Conservation (phyloP, 2,329 filamentous ascomycete species). For the Paracorniculantispora psalliotae region DNA sequence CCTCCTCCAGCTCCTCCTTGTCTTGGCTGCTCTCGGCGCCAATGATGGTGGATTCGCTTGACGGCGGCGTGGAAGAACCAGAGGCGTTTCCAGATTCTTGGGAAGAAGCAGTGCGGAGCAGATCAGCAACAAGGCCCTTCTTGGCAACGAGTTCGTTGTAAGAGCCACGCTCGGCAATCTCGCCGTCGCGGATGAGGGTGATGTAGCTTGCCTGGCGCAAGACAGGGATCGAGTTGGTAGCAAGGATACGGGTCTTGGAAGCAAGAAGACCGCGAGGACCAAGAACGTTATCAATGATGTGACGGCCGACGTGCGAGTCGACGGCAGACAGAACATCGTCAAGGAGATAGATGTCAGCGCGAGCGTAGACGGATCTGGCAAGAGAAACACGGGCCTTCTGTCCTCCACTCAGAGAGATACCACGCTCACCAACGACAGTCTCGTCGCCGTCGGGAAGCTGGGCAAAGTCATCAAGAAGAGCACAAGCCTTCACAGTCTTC, state of each 20-base stretch:
- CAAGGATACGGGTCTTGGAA: constrained; percentile 85
- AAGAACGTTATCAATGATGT: constrained; percentile 91
- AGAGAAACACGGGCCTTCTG: constrained; percentile 93
- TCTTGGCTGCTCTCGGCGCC: constrained; percentile 49
- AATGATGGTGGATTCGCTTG: constrained; percentile 54
- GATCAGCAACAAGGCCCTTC: constrained; percentile 82
- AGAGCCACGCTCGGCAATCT: constrained; percentile 80
- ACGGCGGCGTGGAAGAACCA: constrained; percentile 42
- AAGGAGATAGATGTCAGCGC: constrained; percentile 92
- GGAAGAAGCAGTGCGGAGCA: constrained; percentile 74
- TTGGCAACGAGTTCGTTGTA: constrained; percentile 88
- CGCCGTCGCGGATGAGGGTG: constrained; percentile 74
- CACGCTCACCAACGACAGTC: constrained; percentile 92
- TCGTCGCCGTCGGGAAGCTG: constrained; percentile 93
- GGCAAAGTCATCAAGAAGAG: constrained; percentile 82
- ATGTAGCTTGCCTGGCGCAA: constrained; percentile 87
- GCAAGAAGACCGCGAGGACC: constrained; percentile 76
- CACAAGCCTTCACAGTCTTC: constrained; percentile 85
- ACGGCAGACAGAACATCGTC: constrained; percentile 95
- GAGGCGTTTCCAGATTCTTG: constrained; percentile 45
- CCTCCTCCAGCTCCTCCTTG: constrained; percentile 67
- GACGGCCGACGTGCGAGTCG: constrained; percentile 94
- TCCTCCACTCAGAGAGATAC: constrained; percentile 91
- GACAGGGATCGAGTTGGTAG: constrained; percentile 92
- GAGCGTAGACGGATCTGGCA: constrained; percentile 89